Percentiles rank a stretch among this genome's conserved stretches.
Evolutionary conservation across 331 rosid genomes (phyloP).

Genomic region (Saraca asoca): DNA sequence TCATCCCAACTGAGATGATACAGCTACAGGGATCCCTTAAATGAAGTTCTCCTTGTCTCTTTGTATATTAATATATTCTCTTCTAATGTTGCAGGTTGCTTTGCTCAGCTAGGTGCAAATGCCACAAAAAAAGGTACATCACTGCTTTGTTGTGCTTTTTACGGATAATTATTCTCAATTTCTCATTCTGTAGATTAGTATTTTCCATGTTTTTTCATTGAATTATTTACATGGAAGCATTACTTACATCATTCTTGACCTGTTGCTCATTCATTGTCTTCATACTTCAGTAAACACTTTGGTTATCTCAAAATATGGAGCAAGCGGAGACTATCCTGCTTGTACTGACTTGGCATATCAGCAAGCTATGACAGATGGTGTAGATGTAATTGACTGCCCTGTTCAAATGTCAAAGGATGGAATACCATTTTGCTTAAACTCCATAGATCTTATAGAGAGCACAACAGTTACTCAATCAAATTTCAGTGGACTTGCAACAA

Average conservation of each 20-base stretch:
- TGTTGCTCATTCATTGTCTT: slow-evolving; percentile 28
- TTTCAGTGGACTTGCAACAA: slow-evolving; percentile 39
- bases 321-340: slow-evolving; percentile 89
- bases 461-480: slow-evolving; percentile 55
- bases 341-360: slow-evolving; percentile 71
- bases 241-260: slow-evolving; percentile 37
- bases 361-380: slow-evolving; percentile 71
- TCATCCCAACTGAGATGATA: background rate
- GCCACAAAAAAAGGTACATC: slow-evolving; percentile 55
- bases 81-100: slow-evolving; percentile 88
- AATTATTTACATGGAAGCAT: slow-evolving; percentile 10
- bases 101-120: slow-evolving; percentile 59
- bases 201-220: slow-evolving; percentile 18
- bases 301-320: slow-evolving; percentile 84
- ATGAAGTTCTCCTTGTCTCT: too few relatives aligned
- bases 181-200: slow-evolving; percentile 19
- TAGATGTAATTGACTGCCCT: slow-evolving; percentile 86
- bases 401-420: slow-evolving; percentile 90
- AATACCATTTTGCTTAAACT: slow-evolving; percentile 69
- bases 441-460: slow-evolving; percentile 77
- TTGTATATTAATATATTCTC: too few relatives aligned
- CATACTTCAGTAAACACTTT: slow-evolving; percentile 55
- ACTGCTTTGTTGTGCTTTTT: slow-evolving; percentile 23
- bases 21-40: slow-evolving; percentile 1
- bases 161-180: slow-evolving; percentile 25